Evolutionary conservation across 305 asterid species (phyloP), one percentile per base, ranked within the genome.

Genomic region (Solanum hybrid): DNA sequence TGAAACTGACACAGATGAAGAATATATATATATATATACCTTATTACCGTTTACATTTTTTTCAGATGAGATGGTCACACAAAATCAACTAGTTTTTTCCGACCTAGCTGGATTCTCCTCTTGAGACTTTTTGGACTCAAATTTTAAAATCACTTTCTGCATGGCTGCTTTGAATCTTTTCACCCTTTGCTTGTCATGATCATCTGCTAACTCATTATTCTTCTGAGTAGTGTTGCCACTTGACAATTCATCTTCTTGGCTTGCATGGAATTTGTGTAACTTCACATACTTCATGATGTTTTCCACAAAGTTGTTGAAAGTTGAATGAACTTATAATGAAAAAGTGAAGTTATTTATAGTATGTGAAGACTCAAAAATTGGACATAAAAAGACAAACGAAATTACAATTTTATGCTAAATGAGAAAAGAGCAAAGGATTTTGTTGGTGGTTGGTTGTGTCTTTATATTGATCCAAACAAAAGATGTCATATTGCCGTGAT

Each of bases 211-310:
- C 79, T 81, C 71, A 24, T 69, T 10, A 29, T 79, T 88, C 34
- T 10, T 29, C 3, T 36, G 81, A n/a, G 11, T 6, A 35, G 5
- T n/a, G 78, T 66, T 91, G 7, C 80, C 13, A 20, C 24, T 79
- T 79, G 86, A 79, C 24, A 91, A 79, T n/a, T 42, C 27, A 29
- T 42, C 90, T 27, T 92, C 93, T 73, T 92, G 91, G 75, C 71
- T 85, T 26, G 87, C 77, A 31, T 89, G 90, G 88, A 82, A 92
- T 80, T 92, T 92, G 82, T 90, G 88, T 89, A 94, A 92, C 91
- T 88, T 93, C 64, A 76, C 89, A 87, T 94, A 94, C 91, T 92
- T 94, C 94, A 93, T 93, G 82, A 13, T 80, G 86, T 79, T 7
- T 1, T 38, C 36, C 38, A 82, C 10, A 81, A 81, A 81, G 16